A percentile compares a stretch with the other conserved stretches of the same genome.
phyloP scores from a whole-genome alignment of 257 asterid species.

The Ehretia macrophylla region DNA sequence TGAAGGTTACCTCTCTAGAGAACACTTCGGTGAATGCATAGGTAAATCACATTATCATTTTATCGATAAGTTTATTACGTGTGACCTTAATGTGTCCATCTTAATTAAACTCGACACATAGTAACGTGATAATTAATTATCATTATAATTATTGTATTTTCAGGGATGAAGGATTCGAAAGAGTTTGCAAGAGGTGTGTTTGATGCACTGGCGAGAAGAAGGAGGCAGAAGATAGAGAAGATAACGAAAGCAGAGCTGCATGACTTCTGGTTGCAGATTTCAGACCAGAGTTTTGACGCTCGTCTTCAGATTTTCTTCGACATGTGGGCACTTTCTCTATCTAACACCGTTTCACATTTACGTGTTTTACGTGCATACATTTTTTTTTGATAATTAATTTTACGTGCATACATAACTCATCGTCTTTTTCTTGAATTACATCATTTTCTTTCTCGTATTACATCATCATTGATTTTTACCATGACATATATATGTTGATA shows the following conservation, averaged over 20 bases:
- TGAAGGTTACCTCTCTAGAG: conserved; percentile 65
- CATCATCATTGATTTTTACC: neutral
- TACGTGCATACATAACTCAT: too few relatives aligned
- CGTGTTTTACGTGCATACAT: neutral
- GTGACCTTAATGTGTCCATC: neutral
- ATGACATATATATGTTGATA: too few relatives aligned
- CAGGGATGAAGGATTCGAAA: conserved; percentile 88
- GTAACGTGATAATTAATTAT: too few relatives aligned
- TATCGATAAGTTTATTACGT: neutral
- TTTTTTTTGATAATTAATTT: neutral
- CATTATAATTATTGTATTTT: neutral
- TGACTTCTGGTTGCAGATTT: conserved; percentile 81
- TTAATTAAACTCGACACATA: neutral
- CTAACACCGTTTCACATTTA: neutral
- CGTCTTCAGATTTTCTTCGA: conserved; percentile 95
- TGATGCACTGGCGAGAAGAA: conserved; percentile 72
- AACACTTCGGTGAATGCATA: conserved; percentile 89
- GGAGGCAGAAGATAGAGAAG: conserved; percentile 51
- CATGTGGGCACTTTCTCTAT: conserved; percentile 41
- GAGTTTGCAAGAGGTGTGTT: conserved; percentile 85
- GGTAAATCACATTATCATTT: conserved; percentile 32
- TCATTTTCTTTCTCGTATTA: neutral
- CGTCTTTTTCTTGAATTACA: neutral
- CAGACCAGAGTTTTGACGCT: conserved; percentile 86
- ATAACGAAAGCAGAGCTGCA: conserved; percentile 75